Conservation (phyloP, 352 stramenopile genomes). For the Pythium aquatile region DNA sequence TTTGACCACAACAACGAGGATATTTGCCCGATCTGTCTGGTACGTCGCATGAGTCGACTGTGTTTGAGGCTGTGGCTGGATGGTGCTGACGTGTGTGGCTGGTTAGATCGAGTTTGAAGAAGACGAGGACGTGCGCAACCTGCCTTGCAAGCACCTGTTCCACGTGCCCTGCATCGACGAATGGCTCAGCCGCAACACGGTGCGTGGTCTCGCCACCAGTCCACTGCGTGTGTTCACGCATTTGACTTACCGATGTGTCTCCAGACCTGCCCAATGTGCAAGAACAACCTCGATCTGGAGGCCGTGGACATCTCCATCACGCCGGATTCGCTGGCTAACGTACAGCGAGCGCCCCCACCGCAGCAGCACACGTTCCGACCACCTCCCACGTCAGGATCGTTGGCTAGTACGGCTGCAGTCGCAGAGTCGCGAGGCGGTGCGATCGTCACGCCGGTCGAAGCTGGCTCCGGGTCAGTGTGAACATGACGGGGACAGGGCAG, state of each 20-base stretch:
- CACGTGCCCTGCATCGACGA: conserved; percentile 88
- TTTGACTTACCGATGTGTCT: not conserved
- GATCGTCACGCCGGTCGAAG: conserved; percentile 38
- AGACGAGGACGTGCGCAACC: conserved; percentile 66
- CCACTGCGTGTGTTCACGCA: too few relatives aligned
- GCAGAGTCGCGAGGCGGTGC: conserved; percentile 29
- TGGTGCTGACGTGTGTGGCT: not conserved
- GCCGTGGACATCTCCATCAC: conserved; percentile 46
- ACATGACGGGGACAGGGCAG: not conserved
- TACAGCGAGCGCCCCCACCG: not conserved
- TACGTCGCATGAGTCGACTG: conserved; percentile 24
- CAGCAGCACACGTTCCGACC: not conserved
- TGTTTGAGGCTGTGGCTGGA: not conserved
- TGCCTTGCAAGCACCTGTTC: conserved; percentile 88
- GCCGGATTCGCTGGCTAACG: not conserved
- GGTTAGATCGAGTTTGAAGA: conserved; percentile 73
- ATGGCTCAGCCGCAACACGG: conserved; percentile 87
- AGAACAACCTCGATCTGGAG: conserved; percentile 68
- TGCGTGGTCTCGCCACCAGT: conserved; percentile 27
- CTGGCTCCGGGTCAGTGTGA: not conserved
- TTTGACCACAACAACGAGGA: conserved; percentile 44
- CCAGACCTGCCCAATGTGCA: conserved; percentile 82
- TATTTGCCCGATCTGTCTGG: conserved; percentile 71
- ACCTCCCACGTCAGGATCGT: not conserved
- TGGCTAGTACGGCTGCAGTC: conserved; percentile 8